Base-by-base conservation (phyloP, 2,329 filamentous ascomycete genomes). In the Colletotrichum acutatum region DNA sequence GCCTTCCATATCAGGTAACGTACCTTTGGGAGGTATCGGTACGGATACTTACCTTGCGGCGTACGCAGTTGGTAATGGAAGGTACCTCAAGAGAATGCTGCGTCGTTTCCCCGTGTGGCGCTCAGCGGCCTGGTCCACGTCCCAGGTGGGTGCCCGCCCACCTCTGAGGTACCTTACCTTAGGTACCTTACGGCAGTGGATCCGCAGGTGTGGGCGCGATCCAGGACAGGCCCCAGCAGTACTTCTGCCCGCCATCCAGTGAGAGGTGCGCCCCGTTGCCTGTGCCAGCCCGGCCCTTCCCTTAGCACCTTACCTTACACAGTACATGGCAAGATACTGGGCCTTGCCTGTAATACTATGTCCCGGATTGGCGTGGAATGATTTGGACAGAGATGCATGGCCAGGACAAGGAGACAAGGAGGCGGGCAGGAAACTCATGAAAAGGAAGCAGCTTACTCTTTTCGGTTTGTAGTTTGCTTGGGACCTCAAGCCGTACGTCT, bases 231-330 rank as follows among this genome's bases (percentile, higher is more conserved):
- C 67, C 61, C 54, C 37, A 58, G 67, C 67, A 70, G 67, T 26
- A 58, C 28, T 70, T 70, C 61, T 53, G 67, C 61, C 61, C 61
- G 53, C 67, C 61, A 58, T 66, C 58, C 65, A 68, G 37, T 69
- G 69, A 63, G 32, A 68, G 37, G 66, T 53, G 65, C 65, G 37
- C 69, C 28, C 42, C 42, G 49, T 22, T 58, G 64, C 68, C 68
- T 71, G 68, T 71, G 68, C 68, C 68, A 67, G 68, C 68, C 66
- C 61, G 52, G 57, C 30, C 58, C 26, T 65, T 62, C 30, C 22
- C 57, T 58, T 57, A 68, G 57, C 6, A 16, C 37, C 14, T 7
- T 32, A 32, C 30, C 30, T 3, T 42, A 42, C 37, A 42, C 37
- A 42, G 37, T 42, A 42, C 37, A 42, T 42, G 37, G 37, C 16